These are phyloP conservation scores for Cantharellus anzutake DNA, from an alignment of 768 basidiomycete genomes.

Conservation along the genomic window DNA sequence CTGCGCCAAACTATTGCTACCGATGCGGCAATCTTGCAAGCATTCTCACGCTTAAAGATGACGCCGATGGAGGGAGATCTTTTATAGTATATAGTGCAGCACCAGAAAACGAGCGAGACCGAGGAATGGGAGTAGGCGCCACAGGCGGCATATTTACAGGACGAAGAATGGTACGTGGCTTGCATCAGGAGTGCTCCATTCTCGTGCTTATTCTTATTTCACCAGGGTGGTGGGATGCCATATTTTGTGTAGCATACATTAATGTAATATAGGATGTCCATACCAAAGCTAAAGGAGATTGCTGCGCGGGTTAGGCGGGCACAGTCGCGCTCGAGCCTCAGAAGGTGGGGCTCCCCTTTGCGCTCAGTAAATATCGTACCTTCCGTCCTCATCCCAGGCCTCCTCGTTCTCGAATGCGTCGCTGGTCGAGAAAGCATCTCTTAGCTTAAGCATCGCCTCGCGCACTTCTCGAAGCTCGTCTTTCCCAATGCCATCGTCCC, in stretches of 20 bases:
- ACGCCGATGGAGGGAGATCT: constrained; percentile 28
- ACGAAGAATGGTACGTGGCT: constrained; percentile 13
- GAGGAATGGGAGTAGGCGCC: constrained; percentile 27
- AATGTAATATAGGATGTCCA: too few species aligned
- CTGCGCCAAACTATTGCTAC: constrained; percentile 76
- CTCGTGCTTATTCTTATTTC: neutral
- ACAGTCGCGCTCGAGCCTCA: neutral
- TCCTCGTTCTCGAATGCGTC: neutral
- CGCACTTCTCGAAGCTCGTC: constrained; percentile 3
- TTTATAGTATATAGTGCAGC: constrained; percentile 83
- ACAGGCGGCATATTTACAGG: constrained; percentile 52
- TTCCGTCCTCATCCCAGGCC: neutral
- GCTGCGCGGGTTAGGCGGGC: too few species aligned
- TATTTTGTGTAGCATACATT: constrained; percentile 27
- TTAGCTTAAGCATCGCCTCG: constrained; percentile 2
- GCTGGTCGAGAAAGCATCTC: neutral
- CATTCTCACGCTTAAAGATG: constrained; percentile 67
- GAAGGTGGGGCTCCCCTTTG: neutral
- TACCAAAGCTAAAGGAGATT: too few species aligned
- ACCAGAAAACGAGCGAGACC: constrained; percentile 73
- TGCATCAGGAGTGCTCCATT: neutral
- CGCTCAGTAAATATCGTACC: neutral
- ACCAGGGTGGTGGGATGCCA: constrained; percentile 30
- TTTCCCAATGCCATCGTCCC: neutral
- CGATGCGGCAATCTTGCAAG: constrained; percentile 81